These are phyloP conservation scores for Xylaria polymorpha DNA, from an alignment of 2,329 filamentous ascomycete species.

Conservation along the genomic window DNA sequence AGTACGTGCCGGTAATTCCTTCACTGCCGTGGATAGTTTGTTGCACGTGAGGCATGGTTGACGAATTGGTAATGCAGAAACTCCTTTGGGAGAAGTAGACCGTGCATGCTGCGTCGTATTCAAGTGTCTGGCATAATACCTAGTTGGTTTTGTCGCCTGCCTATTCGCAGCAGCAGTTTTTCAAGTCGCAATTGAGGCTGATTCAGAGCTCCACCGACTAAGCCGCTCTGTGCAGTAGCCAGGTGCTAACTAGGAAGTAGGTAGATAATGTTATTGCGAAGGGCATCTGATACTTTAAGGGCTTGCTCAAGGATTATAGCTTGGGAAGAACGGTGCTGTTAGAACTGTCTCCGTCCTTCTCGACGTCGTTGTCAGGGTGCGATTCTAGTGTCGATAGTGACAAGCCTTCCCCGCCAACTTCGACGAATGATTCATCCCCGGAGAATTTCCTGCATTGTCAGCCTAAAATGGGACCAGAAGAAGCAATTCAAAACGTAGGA, in stretches of 20 bases:
- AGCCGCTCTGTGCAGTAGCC: constrained; percentile 1
- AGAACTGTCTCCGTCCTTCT: background rate
- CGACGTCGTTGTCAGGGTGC: constrained; percentile 44
- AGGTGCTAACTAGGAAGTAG: background rate
- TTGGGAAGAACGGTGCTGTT: constrained; percentile 24
- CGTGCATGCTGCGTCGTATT: background rate
- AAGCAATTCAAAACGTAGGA: constrained; percentile 15
- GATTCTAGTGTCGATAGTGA: constrained; percentile 38
- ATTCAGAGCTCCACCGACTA: constrained; percentile 20
- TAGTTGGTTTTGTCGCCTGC: background rate
- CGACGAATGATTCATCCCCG: constrained; percentile 55
- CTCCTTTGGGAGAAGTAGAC: constrained; percentile 7
- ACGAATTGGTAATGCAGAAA: background rate
- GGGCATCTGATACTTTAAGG: background rate
- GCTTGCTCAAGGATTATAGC: constrained; percentile 32
- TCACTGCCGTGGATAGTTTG: background rate
- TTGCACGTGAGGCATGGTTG: background rate
- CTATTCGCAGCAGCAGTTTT: background rate
- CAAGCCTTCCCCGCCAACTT: constrained; percentile 42
- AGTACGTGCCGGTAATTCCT: background rate
- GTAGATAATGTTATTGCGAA: constrained; percentile 2
- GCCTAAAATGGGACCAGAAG: constrained; percentile 27
- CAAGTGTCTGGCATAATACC: background rate
- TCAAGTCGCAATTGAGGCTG: constrained; percentile 8
- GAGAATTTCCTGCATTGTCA: constrained; percentile 53